A percentile compares a stretch with the other conserved stretches of the same genome.
These are phyloP conservation scores for Pachyrhizus erosus DNA, from an alignment of 306 rosid genomes.

Conservation along the genomic window DNA sequence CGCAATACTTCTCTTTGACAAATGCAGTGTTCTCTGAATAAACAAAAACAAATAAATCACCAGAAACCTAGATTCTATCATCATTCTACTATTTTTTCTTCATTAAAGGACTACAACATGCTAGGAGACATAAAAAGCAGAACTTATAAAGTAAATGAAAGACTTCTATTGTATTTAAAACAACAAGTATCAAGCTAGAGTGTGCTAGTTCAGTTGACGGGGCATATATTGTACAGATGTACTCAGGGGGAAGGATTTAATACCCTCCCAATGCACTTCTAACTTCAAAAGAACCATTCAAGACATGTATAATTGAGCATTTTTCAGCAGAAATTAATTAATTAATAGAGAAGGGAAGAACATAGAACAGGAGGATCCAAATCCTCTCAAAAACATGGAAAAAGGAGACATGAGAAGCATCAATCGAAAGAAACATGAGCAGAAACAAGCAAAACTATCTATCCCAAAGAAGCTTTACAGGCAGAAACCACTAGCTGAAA, in stretches of 20 bases:
- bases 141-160: conserved; percentile 16
- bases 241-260: neutral
- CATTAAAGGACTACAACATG: conserved; percentile 19
- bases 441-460: conserved; percentile 2
- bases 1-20: conserved; percentile 43
- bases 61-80: conserved; percentile 7
- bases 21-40: conserved; percentile 50
- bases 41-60: conserved; percentile 45
- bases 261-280: neutral
- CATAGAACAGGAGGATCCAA: neutral
- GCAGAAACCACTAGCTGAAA: conserved; percentile 15
- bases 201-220: neutral
- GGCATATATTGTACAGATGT: neutral
- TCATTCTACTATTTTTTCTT: conserved; percentile 21
- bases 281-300: neutral
- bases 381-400: conserved; percentile 8
- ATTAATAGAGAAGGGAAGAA: neutral
- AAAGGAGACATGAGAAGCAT: neutral
- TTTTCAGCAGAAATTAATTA: conserved; percentile 6
- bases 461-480: neutral
- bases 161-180: neutral
- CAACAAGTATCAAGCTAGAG: neutral
- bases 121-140: neutral
- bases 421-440: neutral
- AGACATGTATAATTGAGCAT: neutral